phyloP scores from a whole-genome alignment of 164 flowering plant genomes.

The Vitis rotundifolia region DNA sequence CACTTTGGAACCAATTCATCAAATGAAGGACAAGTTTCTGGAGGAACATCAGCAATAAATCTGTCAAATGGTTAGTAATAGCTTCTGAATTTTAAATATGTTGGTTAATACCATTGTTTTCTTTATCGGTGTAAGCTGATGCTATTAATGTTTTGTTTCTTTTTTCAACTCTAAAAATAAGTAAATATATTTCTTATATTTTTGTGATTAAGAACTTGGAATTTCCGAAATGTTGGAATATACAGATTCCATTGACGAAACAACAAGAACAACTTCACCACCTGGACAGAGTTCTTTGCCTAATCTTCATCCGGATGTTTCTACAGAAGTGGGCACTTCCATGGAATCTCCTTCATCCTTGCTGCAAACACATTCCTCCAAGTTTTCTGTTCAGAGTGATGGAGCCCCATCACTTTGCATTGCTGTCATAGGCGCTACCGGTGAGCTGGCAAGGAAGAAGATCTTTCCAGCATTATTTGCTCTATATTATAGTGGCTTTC shows the following conservation, averaged over 20 bases:
- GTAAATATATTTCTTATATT: background rate
- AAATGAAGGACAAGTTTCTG: conserved; percentile 12
- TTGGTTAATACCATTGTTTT: too few species aligned
- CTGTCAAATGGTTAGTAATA: conserved; percentile 19
- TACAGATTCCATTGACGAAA: conserved; percentile 20
- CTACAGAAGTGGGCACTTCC: conserved; percentile 12
- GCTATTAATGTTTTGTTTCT: too few species aligned
- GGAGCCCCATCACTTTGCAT: conserved; percentile 48
- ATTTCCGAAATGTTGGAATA: background rate
- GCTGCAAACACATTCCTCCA: conserved; percentile 15
- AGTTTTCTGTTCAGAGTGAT: conserved; percentile 13
- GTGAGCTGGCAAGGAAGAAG: conserved; percentile 66
- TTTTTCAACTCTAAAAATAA: too few species aligned
- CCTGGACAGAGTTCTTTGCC: conserved; percentile 10
- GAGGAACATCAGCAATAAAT: conserved; percentile 7
- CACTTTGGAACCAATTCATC: conserved; percentile 17
- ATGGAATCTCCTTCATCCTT: conserved; percentile 19
- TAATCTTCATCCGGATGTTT: conserved; percentile 10
- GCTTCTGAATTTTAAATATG: too few species aligned
- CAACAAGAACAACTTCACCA: conserved; percentile 1
- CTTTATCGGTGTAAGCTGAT: too few species aligned
- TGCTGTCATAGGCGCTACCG: conserved; percentile 74
- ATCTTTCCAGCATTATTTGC: conserved; percentile 85
- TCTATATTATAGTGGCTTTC: conserved; percentile 61
- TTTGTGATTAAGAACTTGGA: background rate